These are phyloP conservation scores for Alternaria consortialis DNA, from an alignment of 2,329 filamentous ascomycete genomes.

Conservation along the genomic window DNA sequence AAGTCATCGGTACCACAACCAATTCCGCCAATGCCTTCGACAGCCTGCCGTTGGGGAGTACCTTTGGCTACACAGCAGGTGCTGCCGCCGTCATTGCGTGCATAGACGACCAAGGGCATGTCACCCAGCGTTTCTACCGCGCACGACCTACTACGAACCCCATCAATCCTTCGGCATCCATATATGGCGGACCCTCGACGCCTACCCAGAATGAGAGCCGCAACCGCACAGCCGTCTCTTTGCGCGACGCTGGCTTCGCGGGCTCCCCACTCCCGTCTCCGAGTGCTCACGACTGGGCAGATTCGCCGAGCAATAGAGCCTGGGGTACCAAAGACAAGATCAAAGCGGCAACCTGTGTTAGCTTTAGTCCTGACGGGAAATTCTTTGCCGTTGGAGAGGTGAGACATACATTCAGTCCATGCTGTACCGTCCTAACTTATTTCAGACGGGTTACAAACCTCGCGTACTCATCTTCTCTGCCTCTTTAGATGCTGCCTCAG, in stretches of 20 bases:
- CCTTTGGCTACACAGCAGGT: slow-evolving; percentile 90
- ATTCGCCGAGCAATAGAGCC: slow-evolving; percentile 71
- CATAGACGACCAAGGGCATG: slow-evolving; percentile 70
- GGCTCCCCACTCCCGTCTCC: slow-evolving; percentile 58
- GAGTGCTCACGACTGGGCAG: slow-evolving; percentile 60
- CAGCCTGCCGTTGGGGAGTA: slow-evolving; percentile 71
- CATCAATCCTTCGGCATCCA: slow-evolving; percentile 66
- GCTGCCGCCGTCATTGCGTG: slow-evolving; percentile 91
- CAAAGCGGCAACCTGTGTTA: slow-evolving; percentile 91
- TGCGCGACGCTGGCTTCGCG: slow-evolving; percentile 59
- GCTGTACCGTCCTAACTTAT: slow-evolving; percentile 38
- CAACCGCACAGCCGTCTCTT: slow-evolving; percentile 66
- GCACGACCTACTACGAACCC: slow-evolving; percentile 78
- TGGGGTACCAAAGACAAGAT: slow-evolving; percentile 92
- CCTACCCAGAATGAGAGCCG: slow-evolving; percentile 61
- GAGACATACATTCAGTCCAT: slow-evolving; percentile 29
- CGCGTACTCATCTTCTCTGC: slow-evolving; percentile 90
- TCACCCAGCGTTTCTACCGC: slow-evolving; percentile 87
- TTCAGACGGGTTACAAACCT: slow-evolving; percentile 85
- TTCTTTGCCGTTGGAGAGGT: slow-evolving; percentile 91
- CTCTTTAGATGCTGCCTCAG: slow-evolving; percentile 76
- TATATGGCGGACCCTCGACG: slow-evolving; percentile 63
- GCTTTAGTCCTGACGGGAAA: slow-evolving; percentile 84
- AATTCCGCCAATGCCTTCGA: slow-evolving; percentile 87
- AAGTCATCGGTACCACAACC: slow-evolving; percentile 92